A percentile compares a stretch with the other conserved stretches of the same genome.
These are phyloP conservation scores for Elaphomyces granulatus DNA, from an alignment of 495 filamentous ascomycete genomes.

Conservation along the genomic window DNA sequence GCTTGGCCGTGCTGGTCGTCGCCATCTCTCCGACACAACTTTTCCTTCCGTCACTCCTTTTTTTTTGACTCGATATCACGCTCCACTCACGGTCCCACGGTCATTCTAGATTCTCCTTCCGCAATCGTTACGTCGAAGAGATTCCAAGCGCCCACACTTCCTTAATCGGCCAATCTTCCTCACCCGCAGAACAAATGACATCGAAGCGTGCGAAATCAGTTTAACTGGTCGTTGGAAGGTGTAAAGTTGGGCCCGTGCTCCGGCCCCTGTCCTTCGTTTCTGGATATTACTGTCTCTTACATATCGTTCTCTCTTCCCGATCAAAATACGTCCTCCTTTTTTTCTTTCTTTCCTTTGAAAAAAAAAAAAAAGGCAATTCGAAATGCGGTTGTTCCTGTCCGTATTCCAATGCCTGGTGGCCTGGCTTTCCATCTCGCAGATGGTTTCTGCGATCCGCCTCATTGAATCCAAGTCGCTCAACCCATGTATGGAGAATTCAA, in stretches of 20 bases:
- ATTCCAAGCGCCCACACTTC: background rate
- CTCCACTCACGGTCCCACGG: too few species aligned
- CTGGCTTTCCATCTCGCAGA: constrained; percentile 23
- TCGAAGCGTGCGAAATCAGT: background rate
- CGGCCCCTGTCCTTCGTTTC: background rate
- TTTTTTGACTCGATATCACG: too few species aligned
- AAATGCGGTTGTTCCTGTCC: constrained; percentile 18
- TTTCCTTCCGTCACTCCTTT: constrained; percentile 2
- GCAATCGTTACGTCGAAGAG: background rate
- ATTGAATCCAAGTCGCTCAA: constrained; percentile 66
- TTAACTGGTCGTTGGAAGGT: background rate
- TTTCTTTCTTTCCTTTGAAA: background rate
- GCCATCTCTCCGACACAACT: constrained; percentile 4
- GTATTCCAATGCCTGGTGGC: constrained; percentile 20
- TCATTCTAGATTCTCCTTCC: background rate
- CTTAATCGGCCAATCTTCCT: background rate
- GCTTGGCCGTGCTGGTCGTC: too few species aligned
- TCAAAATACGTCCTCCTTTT: background rate
- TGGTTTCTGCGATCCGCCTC: constrained; percentile 26
- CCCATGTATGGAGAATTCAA: constrained; percentile 61
- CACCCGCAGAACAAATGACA: background rate
- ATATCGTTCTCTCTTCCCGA: background rate
- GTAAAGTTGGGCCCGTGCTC: background rate
- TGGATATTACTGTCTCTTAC: background rate
- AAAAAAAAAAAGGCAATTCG: constrained; percentile 1